A percentile compares a stretch with the other conserved stretches of the same genome.
These are phyloP conservation scores for Plenodomus tracheiphilus DNA, from an alignment of 2,329 filamentous ascomycete genomes.

Conservation along the genomic window DNA sequence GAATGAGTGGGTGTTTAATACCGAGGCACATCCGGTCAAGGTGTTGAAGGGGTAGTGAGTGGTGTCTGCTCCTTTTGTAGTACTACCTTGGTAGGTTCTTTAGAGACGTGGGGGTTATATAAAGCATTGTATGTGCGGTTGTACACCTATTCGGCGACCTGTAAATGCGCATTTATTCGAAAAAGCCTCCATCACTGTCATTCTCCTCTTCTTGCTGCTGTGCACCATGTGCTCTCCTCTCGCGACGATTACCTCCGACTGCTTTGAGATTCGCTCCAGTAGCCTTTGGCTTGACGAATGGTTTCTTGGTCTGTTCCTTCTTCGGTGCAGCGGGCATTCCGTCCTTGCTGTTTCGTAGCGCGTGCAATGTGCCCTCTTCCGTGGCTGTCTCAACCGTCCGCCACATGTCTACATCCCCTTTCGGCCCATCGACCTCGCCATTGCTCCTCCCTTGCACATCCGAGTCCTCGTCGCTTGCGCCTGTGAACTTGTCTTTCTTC, in stretches of 20 bases:
- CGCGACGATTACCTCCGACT: conserved; percentile 16
- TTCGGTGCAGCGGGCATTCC: conserved; percentile 25
- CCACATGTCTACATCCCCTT: conserved; percentile 67
- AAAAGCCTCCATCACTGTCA: conserved; percentile 45
- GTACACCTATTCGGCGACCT: neutral
- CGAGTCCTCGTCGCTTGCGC: conserved; percentile 25
- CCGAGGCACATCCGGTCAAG: conserved; percentile 65
- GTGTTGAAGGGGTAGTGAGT: conserved; percentile 29
- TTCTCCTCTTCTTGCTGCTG: conserved; percentile 32
- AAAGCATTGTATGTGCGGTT: conserved; percentile 12
- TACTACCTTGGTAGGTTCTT: no score
- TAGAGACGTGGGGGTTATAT: conserved; percentile 18
- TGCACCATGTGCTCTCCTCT: conserved; percentile 22
- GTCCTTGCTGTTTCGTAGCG: conserved; percentile 58
- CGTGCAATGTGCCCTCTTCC: conserved; percentile 59
- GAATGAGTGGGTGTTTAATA: conserved; percentile 66
- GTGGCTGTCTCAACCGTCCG: conserved; percentile 66
- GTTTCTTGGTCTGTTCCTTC: conserved; percentile 27
- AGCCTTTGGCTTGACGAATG: conserved; percentile 13
- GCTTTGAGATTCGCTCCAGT: conserved; percentile 20
- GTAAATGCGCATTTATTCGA: conserved; percentile 28
- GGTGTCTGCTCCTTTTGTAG: no score
- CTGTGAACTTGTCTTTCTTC: conserved; percentile 22
- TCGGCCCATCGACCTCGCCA: conserved; percentile 44
- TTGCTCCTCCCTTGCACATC: conserved; percentile 34